Conservation (phyloP, 192 early-diverging fungal species). For the Coemansia sp. region DNA sequence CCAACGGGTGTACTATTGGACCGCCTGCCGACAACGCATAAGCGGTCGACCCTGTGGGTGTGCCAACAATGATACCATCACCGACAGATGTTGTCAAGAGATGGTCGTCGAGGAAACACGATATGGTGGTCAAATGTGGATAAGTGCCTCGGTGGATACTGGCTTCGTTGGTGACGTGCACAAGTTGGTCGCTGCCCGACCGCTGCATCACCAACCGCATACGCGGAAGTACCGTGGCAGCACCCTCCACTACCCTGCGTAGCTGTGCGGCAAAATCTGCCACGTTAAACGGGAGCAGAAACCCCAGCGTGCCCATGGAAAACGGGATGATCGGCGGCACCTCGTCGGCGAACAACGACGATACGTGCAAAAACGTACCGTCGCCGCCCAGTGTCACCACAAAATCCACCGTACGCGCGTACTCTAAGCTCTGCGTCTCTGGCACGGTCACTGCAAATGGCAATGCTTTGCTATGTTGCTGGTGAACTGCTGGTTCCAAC, state of each 20-base stretch:
- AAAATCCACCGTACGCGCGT: slow-evolving; percentile 73
- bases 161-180: slow-evolving; percentile 83
- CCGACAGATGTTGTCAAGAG: slow-evolving; percentile 80
- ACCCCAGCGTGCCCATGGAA: slow-evolving; percentile 89
- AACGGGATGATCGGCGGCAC: slow-evolving; percentile 92
- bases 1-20: slow-evolving; percentile 77
- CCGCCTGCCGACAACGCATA: slow-evolving; percentile 86
- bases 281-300: slow-evolving; percentile 85
- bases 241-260: slow-evolving; percentile 61
- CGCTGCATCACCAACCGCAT: slow-evolving; percentile 76
- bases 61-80: slow-evolving; percentile 69
- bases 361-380: slow-evolving; percentile 87
- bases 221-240: slow-evolving; percentile 68
- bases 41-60: slow-evolving; percentile 91
- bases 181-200: slow-evolving; percentile 48
- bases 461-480: slow-evolving; percentile 50
- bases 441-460: slow-evolving; percentile 28
- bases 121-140: slow-evolving; percentile 78
- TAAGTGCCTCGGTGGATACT: slow-evolving; percentile 82
- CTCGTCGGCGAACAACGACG: slow-evolving; percentile 70
- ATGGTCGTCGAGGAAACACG: slow-evolving; percentile 78
- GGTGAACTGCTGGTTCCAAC: slow-evolving; percentile 65
- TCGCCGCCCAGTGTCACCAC: slow-evolving; percentile 93
- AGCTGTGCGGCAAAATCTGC: slow-evolving; percentile 62
- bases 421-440: slow-evolving; percentile 56